Percentiles rank a stretch among this genome's conserved stretches.
phyloP scores from a whole-genome alignment of 177 flowering plant genomes.

The Telopea speciosissima region DNA sequence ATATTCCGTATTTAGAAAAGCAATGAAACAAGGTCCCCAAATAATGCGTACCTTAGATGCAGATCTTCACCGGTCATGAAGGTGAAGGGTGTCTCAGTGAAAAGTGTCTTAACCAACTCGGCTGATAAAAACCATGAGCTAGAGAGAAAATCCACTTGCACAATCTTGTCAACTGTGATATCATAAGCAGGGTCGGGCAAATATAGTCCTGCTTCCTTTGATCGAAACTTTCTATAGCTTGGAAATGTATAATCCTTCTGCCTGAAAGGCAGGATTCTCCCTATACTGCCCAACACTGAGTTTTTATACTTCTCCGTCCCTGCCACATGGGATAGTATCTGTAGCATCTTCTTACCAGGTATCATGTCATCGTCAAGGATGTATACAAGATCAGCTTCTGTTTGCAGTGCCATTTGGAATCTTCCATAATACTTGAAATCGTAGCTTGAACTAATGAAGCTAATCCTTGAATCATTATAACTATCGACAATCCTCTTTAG shows the following conservation, averaged over 20 bases:
- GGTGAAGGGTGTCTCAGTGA: slow-evolving; percentile 85
- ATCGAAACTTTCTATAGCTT: slow-evolving; percentile 83
- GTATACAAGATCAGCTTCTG: slow-evolving; percentile 84
- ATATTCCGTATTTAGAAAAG: not conserved
- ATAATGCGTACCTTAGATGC: slow-evolving; percentile 60
- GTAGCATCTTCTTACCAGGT: slow-evolving; percentile 84
- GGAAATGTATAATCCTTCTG: slow-evolving; percentile 92
- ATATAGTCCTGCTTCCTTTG: slow-evolving; percentile 95
- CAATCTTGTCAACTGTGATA: slow-evolving; percentile 68
- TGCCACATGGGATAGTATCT: slow-evolving; percentile 84
- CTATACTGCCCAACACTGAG: slow-evolving; percentile 90
- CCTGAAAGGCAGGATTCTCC: slow-evolving; percentile 87
- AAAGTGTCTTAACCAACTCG: slow-evolving; percentile 81
- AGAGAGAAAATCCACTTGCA: slow-evolving; percentile 93
- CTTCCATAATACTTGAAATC: slow-evolving; percentile 97
- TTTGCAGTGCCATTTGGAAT: slow-evolving; percentile 94
- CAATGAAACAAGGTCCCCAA: not conserved
- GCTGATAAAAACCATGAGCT: slow-evolving; percentile 96
- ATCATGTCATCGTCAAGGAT: slow-evolving; percentile 97
- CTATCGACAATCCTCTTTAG: slow-evolving; percentile 70
- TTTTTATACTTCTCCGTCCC: slow-evolving; percentile 92
- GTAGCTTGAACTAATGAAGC: slow-evolving; percentile 85
- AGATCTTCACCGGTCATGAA: slow-evolving; percentile 94
- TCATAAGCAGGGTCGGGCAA: slow-evolving; percentile 98
- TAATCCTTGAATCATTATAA: slow-evolving; percentile 77